Evolutionary conservation across 768 basidiomycete genomes (phyloP).

Genomic region (Xerocomellus dryophilus): DNA sequence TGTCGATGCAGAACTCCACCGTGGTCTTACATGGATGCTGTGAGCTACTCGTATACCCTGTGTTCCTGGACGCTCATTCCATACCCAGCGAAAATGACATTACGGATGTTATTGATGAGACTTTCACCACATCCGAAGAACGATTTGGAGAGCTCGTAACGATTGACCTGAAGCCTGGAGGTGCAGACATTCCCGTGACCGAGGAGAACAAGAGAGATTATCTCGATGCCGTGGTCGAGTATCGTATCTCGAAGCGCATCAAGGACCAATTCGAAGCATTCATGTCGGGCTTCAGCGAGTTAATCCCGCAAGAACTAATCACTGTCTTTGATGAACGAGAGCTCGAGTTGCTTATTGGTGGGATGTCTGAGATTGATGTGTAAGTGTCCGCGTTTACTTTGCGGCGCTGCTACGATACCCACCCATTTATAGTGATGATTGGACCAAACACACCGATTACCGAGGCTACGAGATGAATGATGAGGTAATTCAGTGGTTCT

Average conservation of each 20-base stretch:
- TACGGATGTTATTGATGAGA: slow-evolving; percentile 96
- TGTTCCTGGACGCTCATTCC: slow-evolving; percentile 12
- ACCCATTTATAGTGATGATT: slow-evolving; percentile 67
- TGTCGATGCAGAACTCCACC: slow-evolving; percentile 92
- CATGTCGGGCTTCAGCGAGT: slow-evolving; percentile 99
- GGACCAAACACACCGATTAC: slow-evolving; percentile 99
- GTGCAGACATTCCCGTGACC: slow-evolving; percentile 82
- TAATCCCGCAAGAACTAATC: slow-evolving; percentile 96
- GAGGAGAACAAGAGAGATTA: slow-evolving; percentile 99
- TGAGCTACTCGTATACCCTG: slow-evolving; percentile 39
- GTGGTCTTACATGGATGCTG: slow-evolving; percentile 99
- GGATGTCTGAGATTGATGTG: slow-evolving; percentile 99
- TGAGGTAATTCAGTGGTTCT: slow-evolving; percentile 99
- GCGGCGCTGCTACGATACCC: not conserved
- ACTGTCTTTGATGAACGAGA: slow-evolving; percentile 99
- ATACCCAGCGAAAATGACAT: slow-evolving; percentile 87
- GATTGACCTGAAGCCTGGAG: slow-evolving; percentile 89
- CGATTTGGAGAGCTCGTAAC: slow-evolving; percentile 98
- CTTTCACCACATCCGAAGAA: slow-evolving; percentile 95
- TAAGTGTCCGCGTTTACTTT: slow-evolving; percentile 46
- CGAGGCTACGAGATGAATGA: slow-evolving; percentile 94
- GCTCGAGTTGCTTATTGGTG: slow-evolving; percentile 93
- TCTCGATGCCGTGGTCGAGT: slow-evolving; percentile 90
- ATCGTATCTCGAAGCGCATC: slow-evolving; percentile 95
- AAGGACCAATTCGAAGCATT: slow-evolving; percentile 99